These are phyloP conservation scores for Chalciporus sphaerocephalus DNA, from an alignment of 768 basidiomycete genomes.

Conservation along the genomic window DNA sequence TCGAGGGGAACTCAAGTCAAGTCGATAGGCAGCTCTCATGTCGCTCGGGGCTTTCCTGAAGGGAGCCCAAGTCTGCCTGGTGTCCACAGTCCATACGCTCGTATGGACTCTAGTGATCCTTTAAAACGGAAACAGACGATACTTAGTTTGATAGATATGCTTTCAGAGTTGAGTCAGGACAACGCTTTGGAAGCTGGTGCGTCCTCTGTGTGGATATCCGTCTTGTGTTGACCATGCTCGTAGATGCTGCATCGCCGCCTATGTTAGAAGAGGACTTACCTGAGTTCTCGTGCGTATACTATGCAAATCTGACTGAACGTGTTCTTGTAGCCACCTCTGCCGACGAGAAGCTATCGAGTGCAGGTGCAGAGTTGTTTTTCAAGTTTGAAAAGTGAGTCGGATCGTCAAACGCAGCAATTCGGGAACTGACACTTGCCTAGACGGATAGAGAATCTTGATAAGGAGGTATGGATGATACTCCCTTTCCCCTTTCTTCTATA, in stretches of 20 bases:
- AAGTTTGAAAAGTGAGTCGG: conserved; percentile 42
- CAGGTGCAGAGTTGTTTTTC: conserved; percentile 47
- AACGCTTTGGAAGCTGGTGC: conserved; percentile 32
- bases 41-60: conserved; percentile 27
- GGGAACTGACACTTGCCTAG: conserved; percentile 25
- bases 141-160: conserved; percentile 43
- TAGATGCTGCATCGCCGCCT: conserved; percentile 32
- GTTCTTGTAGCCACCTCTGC: conserved; percentile 36
- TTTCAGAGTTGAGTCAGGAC: conserved; percentile 43
- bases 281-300: conserved; percentile 5
- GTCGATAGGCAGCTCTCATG: conserved; percentile 21
- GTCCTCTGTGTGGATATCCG: conserved; percentile 9
- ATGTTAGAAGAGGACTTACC: conserved; percentile 45
- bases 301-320: conserved; percentile 5
- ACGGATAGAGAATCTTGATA: conserved; percentile 45
- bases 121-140: conserved; percentile 43
- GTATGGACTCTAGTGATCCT: conserved; percentile 27
- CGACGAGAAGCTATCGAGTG: conserved; percentile 48
- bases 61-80: conserved; percentile 21
- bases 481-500: conserved; percentile 3
- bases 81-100: conserved; percentile 26
- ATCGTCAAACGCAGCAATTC: background rate
- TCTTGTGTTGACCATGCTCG: conserved; percentile 6
- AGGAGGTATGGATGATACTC: conserved; percentile 34
- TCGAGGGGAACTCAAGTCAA: conserved; percentile 25